These are phyloP conservation scores for Penicillium daleae DNA, from an alignment of 495 filamentous ascomycete genomes.

Conservation along the genomic window DNA sequence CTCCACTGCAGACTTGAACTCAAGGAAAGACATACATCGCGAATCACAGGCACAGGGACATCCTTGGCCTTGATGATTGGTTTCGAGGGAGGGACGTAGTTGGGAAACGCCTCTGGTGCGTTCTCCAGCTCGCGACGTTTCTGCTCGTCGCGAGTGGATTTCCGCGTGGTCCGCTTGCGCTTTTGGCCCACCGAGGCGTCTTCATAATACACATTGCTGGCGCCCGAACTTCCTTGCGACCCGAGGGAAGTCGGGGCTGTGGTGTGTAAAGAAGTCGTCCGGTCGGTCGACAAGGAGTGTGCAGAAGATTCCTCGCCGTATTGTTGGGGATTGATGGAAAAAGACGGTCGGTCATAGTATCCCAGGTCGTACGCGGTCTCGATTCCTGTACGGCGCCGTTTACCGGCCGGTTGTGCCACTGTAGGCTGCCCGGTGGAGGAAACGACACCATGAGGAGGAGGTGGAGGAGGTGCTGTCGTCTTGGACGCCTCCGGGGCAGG, in stretches of 20 bases:
- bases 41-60: slow-evolving; percentile 78
- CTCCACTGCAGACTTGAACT: slow-evolving; percentile 8
- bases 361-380: slow-evolving; percentile 67
- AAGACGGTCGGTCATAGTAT: slow-evolving; percentile 63
- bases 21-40: slow-evolving; percentile 69
- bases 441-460: slow-evolving; percentile 27
- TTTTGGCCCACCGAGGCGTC: slow-evolving; percentile 73
- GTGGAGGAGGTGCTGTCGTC: slow-evolving; percentile 18
- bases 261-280: slow-evolving; percentile 83
- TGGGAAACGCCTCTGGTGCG: slow-evolving; percentile 70
- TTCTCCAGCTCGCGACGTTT: slow-evolving; percentile 71
- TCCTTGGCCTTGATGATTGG: slow-evolving; percentile 92
- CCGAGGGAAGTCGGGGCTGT: slow-evolving; percentile 90
- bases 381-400: slow-evolving; percentile 65
- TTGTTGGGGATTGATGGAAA: slow-evolving; percentile 73
- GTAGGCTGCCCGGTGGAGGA: slow-evolving; percentile 19
- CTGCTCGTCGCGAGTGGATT: slow-evolving; percentile 78
- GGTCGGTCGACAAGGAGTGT: slow-evolving; percentile 78
- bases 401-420: slow-evolving; percentile 58
- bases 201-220: slow-evolving; percentile 57
- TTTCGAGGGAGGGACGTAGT: slow-evolving; percentile 82
- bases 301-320: slow-evolving; percentile 65
- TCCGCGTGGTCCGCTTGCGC: slow-evolving; percentile 80
- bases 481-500: slow-evolving; percentile 64
- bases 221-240: slow-evolving; percentile 68